Conservation (phyloP, 116 monocot genomes). For the Posidonia oceanica region DNA sequence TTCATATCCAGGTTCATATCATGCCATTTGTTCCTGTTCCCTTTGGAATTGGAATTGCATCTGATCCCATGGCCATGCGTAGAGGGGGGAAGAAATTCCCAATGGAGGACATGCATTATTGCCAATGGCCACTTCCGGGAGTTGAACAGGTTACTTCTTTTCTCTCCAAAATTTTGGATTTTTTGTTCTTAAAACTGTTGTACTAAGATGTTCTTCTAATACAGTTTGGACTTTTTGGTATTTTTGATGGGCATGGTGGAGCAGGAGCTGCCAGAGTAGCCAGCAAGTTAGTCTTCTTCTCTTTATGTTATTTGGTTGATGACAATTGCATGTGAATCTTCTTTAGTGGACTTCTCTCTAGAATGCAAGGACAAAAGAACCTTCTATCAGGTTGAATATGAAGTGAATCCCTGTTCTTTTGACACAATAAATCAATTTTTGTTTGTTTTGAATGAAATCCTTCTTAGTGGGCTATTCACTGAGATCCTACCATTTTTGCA, state of each 20-base stretch:
- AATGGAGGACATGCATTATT: conserved; percentile 84
- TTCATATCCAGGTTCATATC: conserved; percentile 43
- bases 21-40: conserved; percentile 24
- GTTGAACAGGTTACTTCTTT: conserved; percentile 48
- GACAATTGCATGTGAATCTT: not conserved
- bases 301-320: not conserved
- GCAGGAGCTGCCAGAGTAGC: conserved; percentile 65
- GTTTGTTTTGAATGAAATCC: too few species aligned
- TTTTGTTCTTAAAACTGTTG: not conserved
- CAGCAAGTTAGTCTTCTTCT: conserved; percentile 57
- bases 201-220: conserved; percentile 13
- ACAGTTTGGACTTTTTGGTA: conserved; percentile 85
- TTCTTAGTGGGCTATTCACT: too few species aligned
- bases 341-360: not conserved
- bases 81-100: conserved; percentile 77
- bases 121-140: conserved; percentile 72
- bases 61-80: conserved; percentile 82
- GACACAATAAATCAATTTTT: too few species aligned
- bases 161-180: not conserved
- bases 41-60: conserved; percentile 72
- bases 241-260: conserved; percentile 99
- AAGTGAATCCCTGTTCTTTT: not conserved
- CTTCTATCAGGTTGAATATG: not conserved
- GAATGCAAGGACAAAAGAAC: not conserved
- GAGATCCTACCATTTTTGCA: too few species aligned